A percentile compares a stretch with the other conserved stretches of the same genome.
Conservation (phyloP, 768 basidiomycete genomes). For the Suillus alpinus region DNA sequence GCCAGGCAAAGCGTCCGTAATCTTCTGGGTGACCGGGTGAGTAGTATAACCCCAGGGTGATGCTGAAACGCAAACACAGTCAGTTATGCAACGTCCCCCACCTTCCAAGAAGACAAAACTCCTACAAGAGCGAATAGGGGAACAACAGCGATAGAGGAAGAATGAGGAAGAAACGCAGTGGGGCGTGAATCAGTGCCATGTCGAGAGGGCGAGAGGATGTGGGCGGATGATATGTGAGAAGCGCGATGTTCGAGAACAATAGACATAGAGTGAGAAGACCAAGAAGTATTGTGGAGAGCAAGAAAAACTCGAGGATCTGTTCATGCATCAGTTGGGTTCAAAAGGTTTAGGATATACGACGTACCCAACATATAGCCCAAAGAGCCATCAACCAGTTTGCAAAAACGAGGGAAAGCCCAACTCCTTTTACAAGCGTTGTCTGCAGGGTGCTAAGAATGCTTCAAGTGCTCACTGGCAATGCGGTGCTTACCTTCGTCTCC, state of each 20-base stretch:
- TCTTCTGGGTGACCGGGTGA: slow-evolving; percentile 46
- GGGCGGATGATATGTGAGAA: slow-evolving; percentile 72
- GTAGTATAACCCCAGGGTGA: slow-evolving; percentile 68
- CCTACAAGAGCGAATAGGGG: slow-evolving; percentile 54
- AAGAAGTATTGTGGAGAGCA: slow-evolving; percentile 71
- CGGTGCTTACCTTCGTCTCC: slow-evolving; percentile 69
- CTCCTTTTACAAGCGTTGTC: slow-evolving; percentile 70
- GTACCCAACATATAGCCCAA: slow-evolving; percentile 79
- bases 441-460: slow-evolving; percentile 23
- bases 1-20: slow-evolving; percentile 61
- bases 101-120: neutral
- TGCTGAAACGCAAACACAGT: slow-evolving; percentile 34
- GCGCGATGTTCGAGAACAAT: slow-evolving; percentile 74
- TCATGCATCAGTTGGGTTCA: neutral
- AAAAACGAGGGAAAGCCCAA: slow-evolving; percentile 74
- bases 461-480: neutral
- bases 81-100: neutral
- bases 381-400: slow-evolving; percentile 79
- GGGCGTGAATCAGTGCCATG: slow-evolving; percentile 82
- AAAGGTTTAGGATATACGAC: slow-evolving; percentile 10
- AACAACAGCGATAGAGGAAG: slow-evolving; percentile 49
- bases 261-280: slow-evolving; percentile 69
- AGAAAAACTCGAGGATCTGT: slow-evolving; percentile 72
- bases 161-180: slow-evolving; percentile 68
- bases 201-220: slow-evolving; percentile 64